These are phyloP conservation scores for Lactarius quietus DNA, from an alignment of 768 basidiomycete species.

Conservation along the genomic window DNA sequence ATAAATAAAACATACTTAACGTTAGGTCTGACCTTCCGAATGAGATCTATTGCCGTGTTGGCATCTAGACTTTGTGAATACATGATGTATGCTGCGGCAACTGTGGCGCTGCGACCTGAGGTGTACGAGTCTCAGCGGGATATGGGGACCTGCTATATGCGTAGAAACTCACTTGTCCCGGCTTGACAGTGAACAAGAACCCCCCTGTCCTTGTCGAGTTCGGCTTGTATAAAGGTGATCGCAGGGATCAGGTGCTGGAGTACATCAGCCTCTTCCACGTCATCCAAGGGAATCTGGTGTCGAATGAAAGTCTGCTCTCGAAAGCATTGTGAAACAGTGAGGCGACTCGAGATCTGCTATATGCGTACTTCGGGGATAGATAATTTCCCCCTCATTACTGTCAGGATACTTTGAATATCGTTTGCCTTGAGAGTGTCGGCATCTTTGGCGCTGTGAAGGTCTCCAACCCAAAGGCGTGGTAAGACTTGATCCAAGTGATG, in stretches of 20 bases:
- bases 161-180: conserved; percentile 68
- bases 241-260: conserved; percentile 73
- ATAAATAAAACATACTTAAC: conserved; percentile 53
- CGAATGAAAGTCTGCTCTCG: conserved; percentile 65
- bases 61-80: conserved; percentile 56
- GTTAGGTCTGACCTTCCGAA: conserved; percentile 60
- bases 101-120: conserved; percentile 76
- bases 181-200: conserved; percentile 91
- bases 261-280: conserved; percentile 72
- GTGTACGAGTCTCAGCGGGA: not conserved
- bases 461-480: conserved; percentile 81
- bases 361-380: conserved; percentile 57
- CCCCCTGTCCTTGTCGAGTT: conserved; percentile 68
- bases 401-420: conserved; percentile 72
- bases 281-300: conserved; percentile 76
- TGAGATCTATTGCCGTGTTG: conserved; percentile 61
- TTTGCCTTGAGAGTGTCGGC: conserved; percentile 56
- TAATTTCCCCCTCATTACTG: conserved; percentile 66
- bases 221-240: conserved; percentile 79
- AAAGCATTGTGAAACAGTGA: not conserved
- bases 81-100: conserved; percentile 90
- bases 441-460: conserved; percentile 67
- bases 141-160: not conserved
- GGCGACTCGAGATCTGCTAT: not conserved
- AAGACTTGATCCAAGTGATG: conserved; percentile 71